These are phyloP conservation scores for Carex kokanica DNA, from an alignment of 176 grass and related monocot genomes.

Conservation along the genomic window DNA sequence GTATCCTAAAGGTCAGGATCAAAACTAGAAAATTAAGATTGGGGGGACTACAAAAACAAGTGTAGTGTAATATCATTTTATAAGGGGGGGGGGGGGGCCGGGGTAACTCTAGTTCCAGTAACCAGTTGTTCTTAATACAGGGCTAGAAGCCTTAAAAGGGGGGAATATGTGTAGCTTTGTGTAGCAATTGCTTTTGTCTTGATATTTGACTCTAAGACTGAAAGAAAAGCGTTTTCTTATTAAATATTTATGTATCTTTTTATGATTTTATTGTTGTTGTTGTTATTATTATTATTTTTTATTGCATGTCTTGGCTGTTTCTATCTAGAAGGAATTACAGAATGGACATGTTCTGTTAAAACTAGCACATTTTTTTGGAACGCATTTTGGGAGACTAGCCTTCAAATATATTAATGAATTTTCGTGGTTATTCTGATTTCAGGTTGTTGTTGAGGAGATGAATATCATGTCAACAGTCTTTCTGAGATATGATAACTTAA, in stretches of 20 bases:
- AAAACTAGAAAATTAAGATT: too few species aligned
- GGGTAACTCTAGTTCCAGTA: neutral
- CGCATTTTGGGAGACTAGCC: neutral
- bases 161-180: neutral
- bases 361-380: neutral
- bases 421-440: conserved; percentile 5
- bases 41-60: too few species aligned
- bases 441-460: conserved; percentile 98
- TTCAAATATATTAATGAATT: too few species aligned
- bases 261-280: neutral
- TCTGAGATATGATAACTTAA: conserved; percentile 88
- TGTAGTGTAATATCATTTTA: too few species aligned
- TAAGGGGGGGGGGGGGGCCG: too few species aligned
- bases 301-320: neutral
- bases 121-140: neutral
- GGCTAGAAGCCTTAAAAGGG: neutral
- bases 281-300: neutral
- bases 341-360: neutral
- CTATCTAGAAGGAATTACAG: neutral
- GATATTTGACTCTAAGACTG: neutral
- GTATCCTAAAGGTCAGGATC: neutral
- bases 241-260: neutral
- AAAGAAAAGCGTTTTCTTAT: neutral
- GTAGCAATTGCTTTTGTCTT: neutral
- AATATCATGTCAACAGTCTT: conserved; percentile 94